Conservation (phyloP, 352 stramenopile species). For the Globisporangium nodosum region DNA sequence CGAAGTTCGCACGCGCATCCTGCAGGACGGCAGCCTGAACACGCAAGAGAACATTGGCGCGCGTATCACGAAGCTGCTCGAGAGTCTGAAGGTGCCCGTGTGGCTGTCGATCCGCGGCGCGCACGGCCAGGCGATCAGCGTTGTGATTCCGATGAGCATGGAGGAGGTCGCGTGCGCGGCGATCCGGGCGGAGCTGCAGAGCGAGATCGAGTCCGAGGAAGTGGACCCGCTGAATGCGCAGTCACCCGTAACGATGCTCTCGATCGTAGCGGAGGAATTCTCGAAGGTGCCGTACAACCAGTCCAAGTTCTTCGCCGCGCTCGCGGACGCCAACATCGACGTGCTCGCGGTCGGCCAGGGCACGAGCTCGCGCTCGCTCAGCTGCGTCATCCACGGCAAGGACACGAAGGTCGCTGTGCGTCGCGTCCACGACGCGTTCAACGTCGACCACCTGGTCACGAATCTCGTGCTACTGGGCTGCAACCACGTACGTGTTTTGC, state of each 20-base stretch:
- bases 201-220: slow-evolving; percentile 63
- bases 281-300: slow-evolving; percentile 66
- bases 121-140: slow-evolving; percentile 75
- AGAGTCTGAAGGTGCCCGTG: slow-evolving; percentile 57
- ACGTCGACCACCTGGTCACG: slow-evolving; percentile 67
- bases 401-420: slow-evolving; percentile 76
- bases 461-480: slow-evolving; percentile 68
- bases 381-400: slow-evolving; percentile 58
- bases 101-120: slow-evolving; percentile 79
- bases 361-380: slow-evolving; percentile 73
- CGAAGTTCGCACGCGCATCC: slow-evolving; percentile 71
- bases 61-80: slow-evolving; percentile 65
- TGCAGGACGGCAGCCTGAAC: slow-evolving; percentile 58
- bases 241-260: slow-evolving; percentile 81
- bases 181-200: slow-evolving; percentile 49
- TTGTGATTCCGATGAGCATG: slow-evolving; percentile 49
- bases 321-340: slow-evolving; percentile 61
- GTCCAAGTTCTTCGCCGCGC: slow-evolving; percentile 73
- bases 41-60: slow-evolving; percentile 66
- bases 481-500: slow-evolving; percentile 35
- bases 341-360: slow-evolving; percentile 72
- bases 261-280: slow-evolving; percentile 72
- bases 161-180: slow-evolving; percentile 30
- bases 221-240: slow-evolving; percentile 63
- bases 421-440: slow-evolving; percentile 77